Evolutionary conservation across 2,329 filamentous ascomycete species (phyloP).

Genomic region (Rhinocladiella similis): DNA sequence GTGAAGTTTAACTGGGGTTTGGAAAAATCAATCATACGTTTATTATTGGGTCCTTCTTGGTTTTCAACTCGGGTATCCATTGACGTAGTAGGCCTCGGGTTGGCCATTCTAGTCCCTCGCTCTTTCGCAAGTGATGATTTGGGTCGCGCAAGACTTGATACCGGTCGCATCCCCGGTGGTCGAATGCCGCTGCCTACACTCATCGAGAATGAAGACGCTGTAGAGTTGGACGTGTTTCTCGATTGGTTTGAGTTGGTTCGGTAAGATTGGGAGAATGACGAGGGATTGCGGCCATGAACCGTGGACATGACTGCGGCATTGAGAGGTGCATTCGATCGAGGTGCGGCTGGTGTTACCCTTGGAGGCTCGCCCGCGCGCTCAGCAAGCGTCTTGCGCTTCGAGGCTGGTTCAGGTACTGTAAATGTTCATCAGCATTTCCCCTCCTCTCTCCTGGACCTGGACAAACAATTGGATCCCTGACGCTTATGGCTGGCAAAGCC

Average conservation of each 20-base stretch:
- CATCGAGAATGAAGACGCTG: constrained; percentile 54
- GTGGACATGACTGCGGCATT: constrained; percentile 47
- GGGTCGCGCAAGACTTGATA: constrained; percentile 43
- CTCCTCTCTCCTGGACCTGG: constrained; percentile 37
- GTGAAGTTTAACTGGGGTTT: constrained; percentile 31
- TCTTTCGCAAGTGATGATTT: constrained; percentile 55
- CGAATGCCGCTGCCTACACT: constrained; percentile 58
- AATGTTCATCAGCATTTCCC: constrained; percentile 36
- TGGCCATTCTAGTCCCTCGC: constrained; percentile 47
- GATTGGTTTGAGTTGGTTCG: constrained; percentile 45
- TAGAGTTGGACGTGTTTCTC: constrained; percentile 46
- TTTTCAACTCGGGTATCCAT: constrained; percentile 41
- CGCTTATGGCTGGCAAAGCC: constrained; percentile 49
- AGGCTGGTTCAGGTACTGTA: constrained; percentile 54
- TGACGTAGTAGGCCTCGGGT: constrained; percentile 43
- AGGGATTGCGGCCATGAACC: constrained; percentile 40
- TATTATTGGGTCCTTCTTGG: constrained; percentile 47
- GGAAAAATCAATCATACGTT: constrained; percentile 51
- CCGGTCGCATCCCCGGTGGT: constrained; percentile 42
- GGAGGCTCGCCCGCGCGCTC: constrained; percentile 58
- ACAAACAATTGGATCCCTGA: constrained; percentile 50
- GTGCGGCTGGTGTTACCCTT: constrained; percentile 42
- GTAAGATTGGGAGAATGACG: constrained; percentile 40
- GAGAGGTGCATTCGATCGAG: constrained; percentile 43
- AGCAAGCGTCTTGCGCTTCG: constrained; percentile 61